Base-by-base conservation (phyloP, 495 filamentous ascomycete species). In the Bacidia rubella region DNA sequence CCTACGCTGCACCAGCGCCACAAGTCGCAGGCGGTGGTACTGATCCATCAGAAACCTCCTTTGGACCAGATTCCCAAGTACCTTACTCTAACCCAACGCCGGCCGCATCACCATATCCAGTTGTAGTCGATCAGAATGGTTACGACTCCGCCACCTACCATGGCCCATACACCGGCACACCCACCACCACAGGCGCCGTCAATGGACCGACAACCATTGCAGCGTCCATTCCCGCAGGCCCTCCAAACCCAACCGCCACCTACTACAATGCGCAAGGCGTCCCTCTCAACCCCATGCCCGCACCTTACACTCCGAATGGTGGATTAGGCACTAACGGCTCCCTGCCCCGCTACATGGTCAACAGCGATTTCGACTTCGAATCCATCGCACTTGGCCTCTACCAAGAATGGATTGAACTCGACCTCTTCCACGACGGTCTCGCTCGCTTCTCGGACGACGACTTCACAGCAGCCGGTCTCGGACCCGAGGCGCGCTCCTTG, bases 391-490 rank as follows among this genome's bases (percentile, higher is more conserved):
- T 62, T 2, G 47, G 46, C 11, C 47, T 62, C 3, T 53, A 57
- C 41, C 59, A 57, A 24, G 89, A 94, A 68, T 94, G 76, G 72
- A 88, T 92, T 56, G 88, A 95, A 64, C 71, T 93, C 0, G 89
- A 93, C 61, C 73, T 90, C 15, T 95, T 94, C 77, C 82, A 86
- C 60, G 77, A 86, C 62, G 86, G 82, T 17, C 72, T 94, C 17
- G 75, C 74, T 1, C 76, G 72, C 0, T 94, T 90, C 68, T 77
- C 76, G 1, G 78, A 69, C 0, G 69, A 79, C 11, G 85, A 94
- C 2, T 93, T 90, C 60, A 68, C 74, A 19, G 74, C 67, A 0
- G 82, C 77, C 41, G 85, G 86, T 2, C 62, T 94, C 11, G 79
- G 65, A 0, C 70, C 79, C 15, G 76, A 85, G 51, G 85, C 90